These are phyloP conservation scores for Pestalotiopsis sp. DNA, from an alignment of 2,329 filamentous ascomycete genomes.

Conservation along the genomic window DNA sequence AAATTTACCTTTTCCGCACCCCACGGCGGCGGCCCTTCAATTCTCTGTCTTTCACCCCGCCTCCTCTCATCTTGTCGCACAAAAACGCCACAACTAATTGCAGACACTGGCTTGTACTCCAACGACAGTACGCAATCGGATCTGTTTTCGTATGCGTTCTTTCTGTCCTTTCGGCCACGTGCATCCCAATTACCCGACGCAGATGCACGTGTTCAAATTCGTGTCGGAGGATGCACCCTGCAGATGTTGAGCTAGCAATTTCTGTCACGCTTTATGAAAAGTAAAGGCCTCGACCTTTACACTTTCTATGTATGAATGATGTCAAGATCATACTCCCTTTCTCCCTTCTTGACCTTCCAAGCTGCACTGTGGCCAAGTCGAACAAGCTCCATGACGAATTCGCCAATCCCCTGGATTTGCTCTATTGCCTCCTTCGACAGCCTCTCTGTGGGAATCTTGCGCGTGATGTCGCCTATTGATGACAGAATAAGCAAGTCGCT, in stretches of 20 bases:
- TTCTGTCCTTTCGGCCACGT: too few species aligned
- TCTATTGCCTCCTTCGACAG: not conserved
- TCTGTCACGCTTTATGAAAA: not conserved
- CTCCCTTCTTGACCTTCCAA: not conserved
- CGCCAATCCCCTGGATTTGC: not conserved
- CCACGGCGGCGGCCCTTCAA: too few species aligned
- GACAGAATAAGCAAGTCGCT: not conserved
- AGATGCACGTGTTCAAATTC: too few species aligned
- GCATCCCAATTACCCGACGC: too few species aligned
- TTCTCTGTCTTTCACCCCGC: too few species aligned
- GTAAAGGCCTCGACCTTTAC: not conserved
- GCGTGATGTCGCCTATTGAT: not conserved
- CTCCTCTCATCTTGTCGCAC: too few species aligned
- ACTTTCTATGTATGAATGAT: not conserved
- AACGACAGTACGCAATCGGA: too few species aligned
- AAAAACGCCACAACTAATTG: too few species aligned
- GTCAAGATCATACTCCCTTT: not conserved
- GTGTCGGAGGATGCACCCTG: conserved; percentile 27
- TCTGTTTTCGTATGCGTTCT: too few species aligned
- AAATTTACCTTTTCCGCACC: too few species aligned
- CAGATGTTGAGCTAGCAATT: not conserved
- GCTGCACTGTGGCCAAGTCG: not conserved
- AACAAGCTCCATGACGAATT: not conserved
- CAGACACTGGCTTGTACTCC: too few species aligned
- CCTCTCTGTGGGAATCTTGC: not conserved